Evolutionary conservation across 2,329 filamentous ascomycete genomes (phyloP), one percentile per base, ranked within the genome.

Genomic region (Sarocladiaceae sp.): DNA sequence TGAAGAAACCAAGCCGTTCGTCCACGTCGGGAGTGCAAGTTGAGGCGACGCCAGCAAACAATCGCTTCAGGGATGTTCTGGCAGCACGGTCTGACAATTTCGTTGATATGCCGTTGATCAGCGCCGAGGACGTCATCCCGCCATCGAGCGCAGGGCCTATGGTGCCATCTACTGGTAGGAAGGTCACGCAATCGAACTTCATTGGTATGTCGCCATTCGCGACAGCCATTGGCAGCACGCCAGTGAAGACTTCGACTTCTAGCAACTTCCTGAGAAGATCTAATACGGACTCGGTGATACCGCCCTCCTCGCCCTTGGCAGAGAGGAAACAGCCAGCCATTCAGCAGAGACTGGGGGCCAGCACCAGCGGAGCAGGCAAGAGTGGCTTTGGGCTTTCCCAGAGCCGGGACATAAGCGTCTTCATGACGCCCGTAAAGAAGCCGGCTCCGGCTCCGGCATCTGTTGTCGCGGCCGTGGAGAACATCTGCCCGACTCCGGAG

Each of bases 41-140:
- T 43, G 78, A 80, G 56, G 77, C 76, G 4, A 81, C 77, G 1
- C 77, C 77, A 2, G 67, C 69, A 23, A 76, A 72, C 49, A 69
- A 68, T 39, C 70, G 77, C 6, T 79, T 76, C 62, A 73, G 61
- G 45, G 71, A 80, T 50, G 68, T 68, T 2, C 59, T 76, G 48
- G 60, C 64, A 33, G 46, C 52, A 31, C 57, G 63, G 37, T 39
- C 53, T 23, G 55, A 59, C 24, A 50, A 48, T 12, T 26, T 50
- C 29, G 48, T 44, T 2, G 56, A 55, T 6, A 46, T 51, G 3
- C 49, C 51, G 9, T 21, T 56, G 15, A 50, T 52, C 20, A 52
- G 50, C 39, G 53, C 50, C 4, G 59, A 59, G 26, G 60, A 65
- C 9, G 29, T 57, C 34, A 59, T 65, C 21, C 62, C 62, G 4